These are phyloP conservation scores for Crinitomyces ghanaensis DNA, from an alignment of 805 yeast species.

Conservation along the genomic window DNA sequence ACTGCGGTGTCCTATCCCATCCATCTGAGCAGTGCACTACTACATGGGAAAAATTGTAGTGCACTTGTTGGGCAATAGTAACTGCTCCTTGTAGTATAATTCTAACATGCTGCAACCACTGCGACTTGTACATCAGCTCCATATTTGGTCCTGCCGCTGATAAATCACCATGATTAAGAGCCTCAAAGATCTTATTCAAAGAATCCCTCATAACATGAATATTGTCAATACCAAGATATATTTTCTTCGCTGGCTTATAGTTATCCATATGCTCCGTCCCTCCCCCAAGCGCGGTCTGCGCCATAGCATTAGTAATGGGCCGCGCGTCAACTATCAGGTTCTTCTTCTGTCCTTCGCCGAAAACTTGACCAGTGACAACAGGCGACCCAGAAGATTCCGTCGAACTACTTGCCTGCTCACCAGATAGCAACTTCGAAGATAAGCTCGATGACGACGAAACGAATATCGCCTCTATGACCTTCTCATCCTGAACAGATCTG, in stretches of 20 bases:
- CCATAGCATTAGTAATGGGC: slow-evolving; percentile 90
- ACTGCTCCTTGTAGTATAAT: slow-evolving; percentile 66
- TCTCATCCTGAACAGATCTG: slow-evolving; percentile 87
- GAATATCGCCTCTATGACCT: slow-evolving; percentile 63
- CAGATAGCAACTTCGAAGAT: no score
- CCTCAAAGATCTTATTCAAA: slow-evolving; percentile 46
- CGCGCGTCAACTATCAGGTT: slow-evolving; percentile 83
- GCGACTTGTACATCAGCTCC: slow-evolving; percentile 48
- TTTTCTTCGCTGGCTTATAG: slow-evolving; percentile 57
- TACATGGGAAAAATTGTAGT: slow-evolving; percentile 70
- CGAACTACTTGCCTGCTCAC: no score
- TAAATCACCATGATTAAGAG: slow-evolving; percentile 57
- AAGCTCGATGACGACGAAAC: no score
- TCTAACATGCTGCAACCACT: slow-evolving; percentile 68
- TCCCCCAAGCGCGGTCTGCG: slow-evolving; percentile 95
- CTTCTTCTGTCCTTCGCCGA: slow-evolving; percentile 28
- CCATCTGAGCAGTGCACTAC: slow-evolving; percentile 95
- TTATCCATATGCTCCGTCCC: slow-evolving; percentile 91
- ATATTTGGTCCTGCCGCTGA: slow-evolving; percentile 41
- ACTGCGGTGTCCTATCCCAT: slow-evolving; percentile 95
- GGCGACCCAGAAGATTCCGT: no score
- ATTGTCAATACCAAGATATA: slow-evolving; percentile 85
- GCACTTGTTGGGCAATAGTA: slow-evolving; percentile 67
- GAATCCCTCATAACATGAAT: slow-evolving; percentile 93
- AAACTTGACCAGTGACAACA: slow-evolving; percentile 29